phyloP scores from a whole-genome alignment of 352 stramenopile genomes.

The Phytophthora crassamura region DNA sequence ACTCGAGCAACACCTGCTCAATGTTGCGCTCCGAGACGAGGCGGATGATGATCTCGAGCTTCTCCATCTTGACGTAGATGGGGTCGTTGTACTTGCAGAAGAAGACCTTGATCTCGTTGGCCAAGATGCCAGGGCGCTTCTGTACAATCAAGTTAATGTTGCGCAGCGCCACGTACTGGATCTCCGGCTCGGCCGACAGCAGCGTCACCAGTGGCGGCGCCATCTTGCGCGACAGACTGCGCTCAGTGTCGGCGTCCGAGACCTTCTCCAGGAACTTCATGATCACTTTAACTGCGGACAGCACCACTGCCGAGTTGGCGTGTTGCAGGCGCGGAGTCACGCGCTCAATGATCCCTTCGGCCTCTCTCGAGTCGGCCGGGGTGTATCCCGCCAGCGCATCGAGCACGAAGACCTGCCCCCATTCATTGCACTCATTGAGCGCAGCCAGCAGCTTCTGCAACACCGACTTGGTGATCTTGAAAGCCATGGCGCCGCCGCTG shows the following conservation, averaged over 20 bases:
- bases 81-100: slow-evolving; percentile 99
- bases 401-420: slow-evolving; percentile 99
- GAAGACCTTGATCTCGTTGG: slow-evolving; percentile 96
- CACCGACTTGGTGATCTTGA: slow-evolving; percentile 96
- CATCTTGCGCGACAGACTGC: slow-evolving; percentile 94
- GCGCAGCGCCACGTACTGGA: slow-evolving; percentile 98
- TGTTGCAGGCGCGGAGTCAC: slow-evolving; percentile 98
- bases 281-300: slow-evolving; percentile 98
- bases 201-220: slow-evolving; percentile 98
- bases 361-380: slow-evolving; percentile 95
- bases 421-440: slow-evolving; percentile 99
- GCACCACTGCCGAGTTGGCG: slow-evolving; percentile 98
- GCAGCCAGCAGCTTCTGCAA: slow-evolving; percentile 98
- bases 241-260: slow-evolving; percentile 93
- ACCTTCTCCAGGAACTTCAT: slow-evolving; percentile 97
- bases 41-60: slow-evolving; percentile 99
- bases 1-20: slow-evolving; percentile 98
- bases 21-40: slow-evolving; percentile 98
- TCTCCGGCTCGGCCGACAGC: slow-evolving; percentile 98
- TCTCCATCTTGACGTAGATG: slow-evolving; percentile 98
- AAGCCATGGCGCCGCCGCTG: slow-evolving; percentile 77
- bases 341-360: slow-evolving; percentile 98
- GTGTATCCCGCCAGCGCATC: slow-evolving; percentile 96
- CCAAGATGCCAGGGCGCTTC: slow-evolving; percentile 95
- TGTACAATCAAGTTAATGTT: slow-evolving; percentile 99